Base-by-base conservation (phyloP, 768 basidiomycete genomes). In the Leccinellum albellum region DNA sequence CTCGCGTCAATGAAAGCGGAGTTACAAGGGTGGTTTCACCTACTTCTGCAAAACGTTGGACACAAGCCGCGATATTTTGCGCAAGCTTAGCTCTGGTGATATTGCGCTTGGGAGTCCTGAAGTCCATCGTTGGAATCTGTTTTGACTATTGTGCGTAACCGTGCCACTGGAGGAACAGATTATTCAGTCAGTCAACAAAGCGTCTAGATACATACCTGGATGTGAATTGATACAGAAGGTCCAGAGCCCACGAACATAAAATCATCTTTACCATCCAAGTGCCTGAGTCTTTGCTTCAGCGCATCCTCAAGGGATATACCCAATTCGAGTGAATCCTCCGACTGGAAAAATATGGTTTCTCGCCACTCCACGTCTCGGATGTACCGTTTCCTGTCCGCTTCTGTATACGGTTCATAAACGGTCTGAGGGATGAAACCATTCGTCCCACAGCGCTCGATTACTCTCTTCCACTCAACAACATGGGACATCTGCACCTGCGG, bases 91-190 rank as follows among this genome's bases (percentile, higher is more conserved):
- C 80, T 52, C 81, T 79, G 1, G 89, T 91, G 62, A 91, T 89
- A 3, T 86, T 88, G 7, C 86, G 81, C 37, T 88, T 89, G 0
- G 89, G 88, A 60, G 82, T 89, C 37, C 82, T 80, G 68, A 90
- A 91, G 70, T 91, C 89, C 69, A 84, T 83, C 1, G 89, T 91
- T 8, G 89, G 89, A 58, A 91, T 91, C 67, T 91, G 89, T 54
- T 87, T 80, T 55, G 85, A 87, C 88, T 88, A 91, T 47, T 82
- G 79, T 31, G 82, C 75, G 62, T 91, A 91, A 1, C 89, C 88
- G 5, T 88, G 88, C 89, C 89, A 91, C 89, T 91, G 58, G n/a
- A 58, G 21, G 56, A 55, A 44, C 2, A 23, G 33, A 46, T 63
- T 28, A 51, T 37, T 45, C 9, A 47, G 23, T 3, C 47, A 44